Base-by-base conservation (phyloP, 1,284 basidiomycete genomes). In the Ceratobasidium sp. region DNA sequence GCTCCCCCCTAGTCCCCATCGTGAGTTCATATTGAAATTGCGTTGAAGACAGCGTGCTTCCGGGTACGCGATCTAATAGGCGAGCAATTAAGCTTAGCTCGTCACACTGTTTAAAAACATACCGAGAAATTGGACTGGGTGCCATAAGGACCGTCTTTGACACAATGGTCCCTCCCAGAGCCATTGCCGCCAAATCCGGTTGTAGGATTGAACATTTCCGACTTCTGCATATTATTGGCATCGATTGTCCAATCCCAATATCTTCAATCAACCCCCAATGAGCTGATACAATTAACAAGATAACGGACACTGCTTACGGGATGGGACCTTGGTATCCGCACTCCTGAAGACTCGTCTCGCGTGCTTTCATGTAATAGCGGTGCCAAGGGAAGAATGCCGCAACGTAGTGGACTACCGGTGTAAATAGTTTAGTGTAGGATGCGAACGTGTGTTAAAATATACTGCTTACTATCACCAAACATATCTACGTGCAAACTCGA, bases 181-280 rank as follows among this genome's bases (percentile, higher is more conserved):
- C 72, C 73, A 28, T 58, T 56, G 33, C 73, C 73, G 20, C 73
- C 73, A 33, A 76, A 66, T 40, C 73, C 73, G 12, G 9, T 28
- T 6, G 26, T 39, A 5, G 73, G 73, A 40, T 56, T 28, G 28
- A 76, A 76, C 26, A 76, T 76, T 33, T 39, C 49, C 5, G 73
- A 76, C 6, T 28, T 33, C 5, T 46, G 20, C 73, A 66, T 66
- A 26, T 76, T 66, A 13, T 49, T 40, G 20, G 63, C 46, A 55
- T 76, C 73, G 28, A 64, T 42, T 40, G 73, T 76, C 73, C 73
- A 76, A 23, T 76, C 73, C 73, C 73, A 76, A 39, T 76, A 76
- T 23, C 73, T 76, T 26, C 28, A 28, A 13, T 42, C 6, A 42
- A n/a, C n/a, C n/a, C 26, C 33, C 7, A 28, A 40, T 76, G 15